A percentile compares a stretch with the other conserved stretches of the same genome.
These are phyloP conservation scores for Allium sativum DNA, from an alignment of 106 monocot species.

Conservation along the genomic window DNA sequence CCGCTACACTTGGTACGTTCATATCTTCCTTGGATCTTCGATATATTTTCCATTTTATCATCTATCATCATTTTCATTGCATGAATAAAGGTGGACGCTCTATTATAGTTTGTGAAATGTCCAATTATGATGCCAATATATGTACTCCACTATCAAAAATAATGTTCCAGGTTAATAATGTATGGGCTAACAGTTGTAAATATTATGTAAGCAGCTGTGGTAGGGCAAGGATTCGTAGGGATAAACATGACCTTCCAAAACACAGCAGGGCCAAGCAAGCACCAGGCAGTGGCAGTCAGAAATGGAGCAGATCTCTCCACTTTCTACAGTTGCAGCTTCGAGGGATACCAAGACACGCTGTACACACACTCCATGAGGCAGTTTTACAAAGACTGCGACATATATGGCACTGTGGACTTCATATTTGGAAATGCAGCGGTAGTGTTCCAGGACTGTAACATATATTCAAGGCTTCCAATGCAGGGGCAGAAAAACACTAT, in stretches of 20 bases:
- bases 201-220: conserved; percentile 33
- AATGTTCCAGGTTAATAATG: too few species aligned
- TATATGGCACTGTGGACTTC: conserved; percentile 84
- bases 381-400: conserved; percentile 68
- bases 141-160: too few species aligned
- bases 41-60: too few species aligned
- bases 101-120: too few species aligned
- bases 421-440: conserved; percentile 88
- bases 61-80: too few species aligned
- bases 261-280: conserved; percentile 63
- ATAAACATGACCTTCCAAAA: conserved; percentile 62
- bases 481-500: conserved; percentile 58
- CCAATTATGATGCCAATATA: too few species aligned
- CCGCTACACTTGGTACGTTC: conserved; percentile 58
- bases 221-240: conserved; percentile 68
- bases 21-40: too few species aligned
- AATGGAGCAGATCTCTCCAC: conserved; percentile 68
- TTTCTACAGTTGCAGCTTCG: conserved; percentile 74
- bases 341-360: conserved; percentile 77
- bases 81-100: too few species aligned
- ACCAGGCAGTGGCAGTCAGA: conserved; percentile 70
- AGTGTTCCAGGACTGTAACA: conserved; percentile 74
- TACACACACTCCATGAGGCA: conserved; percentile 75
- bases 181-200: too few species aligned
- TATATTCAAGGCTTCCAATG: conserved; percentile 61